Conservation (phyloP, 2,329 filamentous ascomycete genomes). For the Cadophora malorum region DNA sequence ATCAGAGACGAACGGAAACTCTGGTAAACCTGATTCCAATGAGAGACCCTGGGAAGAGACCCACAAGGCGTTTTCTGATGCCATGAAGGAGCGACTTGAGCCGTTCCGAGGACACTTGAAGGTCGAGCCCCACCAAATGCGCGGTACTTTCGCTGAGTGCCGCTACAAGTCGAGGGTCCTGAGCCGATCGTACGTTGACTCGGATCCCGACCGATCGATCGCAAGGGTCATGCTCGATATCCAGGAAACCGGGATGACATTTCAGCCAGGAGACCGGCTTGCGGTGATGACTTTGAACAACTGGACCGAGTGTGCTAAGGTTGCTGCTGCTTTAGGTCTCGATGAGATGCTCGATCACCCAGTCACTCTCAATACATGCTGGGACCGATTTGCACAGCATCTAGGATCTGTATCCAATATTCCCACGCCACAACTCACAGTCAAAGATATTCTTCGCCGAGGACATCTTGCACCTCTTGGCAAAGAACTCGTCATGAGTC, state of each 20-base stretch:
- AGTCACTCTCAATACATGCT: constrained; percentile 49
- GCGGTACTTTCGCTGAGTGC: constrained; percentile 61
- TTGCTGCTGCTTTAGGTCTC: constrained; percentile 57
- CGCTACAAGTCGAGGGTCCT: constrained; percentile 56
- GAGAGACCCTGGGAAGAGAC: constrained; percentile 57
- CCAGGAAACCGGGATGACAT: constrained; percentile 59
- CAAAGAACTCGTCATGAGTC: constrained; percentile 55
- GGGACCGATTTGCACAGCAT: constrained; percentile 56
- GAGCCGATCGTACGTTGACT: constrained; percentile 53
- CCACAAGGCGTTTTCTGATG: constrained; percentile 57
- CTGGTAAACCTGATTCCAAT: constrained; percentile 51
- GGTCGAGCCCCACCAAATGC: constrained; percentile 59
- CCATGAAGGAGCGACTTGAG: constrained; percentile 60
- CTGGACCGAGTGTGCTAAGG: constrained; percentile 61
- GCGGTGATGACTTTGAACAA: constrained; percentile 61
- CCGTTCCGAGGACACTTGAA: constrained; percentile 55
- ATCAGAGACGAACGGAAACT: constrained; percentile 58
- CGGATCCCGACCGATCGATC: constrained; percentile 53
- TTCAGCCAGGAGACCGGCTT: constrained; percentile 58
- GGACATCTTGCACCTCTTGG: constrained; percentile 60
- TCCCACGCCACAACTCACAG: constrained; percentile 47
- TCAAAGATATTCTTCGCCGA: constrained; percentile 57
- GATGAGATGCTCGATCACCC: constrained; percentile 53
- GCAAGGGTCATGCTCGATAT: constrained; percentile 59
- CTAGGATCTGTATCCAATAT: constrained; percentile 48